Percentiles rank a stretch among this genome's conserved stretches.
Evolutionary conservation across 495 filamentous ascomycete genomes (phyloP).

Genomic region (Hamigera avellanea): DNA sequence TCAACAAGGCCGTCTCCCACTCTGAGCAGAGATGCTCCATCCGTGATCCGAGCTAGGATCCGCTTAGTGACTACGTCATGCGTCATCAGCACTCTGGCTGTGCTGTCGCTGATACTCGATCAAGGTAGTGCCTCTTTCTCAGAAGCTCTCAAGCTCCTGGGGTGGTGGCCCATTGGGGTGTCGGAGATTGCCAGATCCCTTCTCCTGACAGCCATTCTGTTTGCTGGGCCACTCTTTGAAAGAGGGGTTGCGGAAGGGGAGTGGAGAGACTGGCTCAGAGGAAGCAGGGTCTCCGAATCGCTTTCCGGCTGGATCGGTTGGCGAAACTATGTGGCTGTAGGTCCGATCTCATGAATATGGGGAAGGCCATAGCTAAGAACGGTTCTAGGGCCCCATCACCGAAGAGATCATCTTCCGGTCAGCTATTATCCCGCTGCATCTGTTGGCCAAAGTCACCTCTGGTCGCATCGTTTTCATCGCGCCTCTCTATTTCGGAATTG

Average conservation of each 20-base stretch:
- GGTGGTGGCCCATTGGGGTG: constrained; percentile 61
- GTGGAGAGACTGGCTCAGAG: constrained; percentile 53
- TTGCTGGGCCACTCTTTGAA: constrained; percentile 76
- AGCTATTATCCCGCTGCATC: constrained; percentile 66
- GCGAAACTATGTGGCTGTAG: constrained; percentile 53
- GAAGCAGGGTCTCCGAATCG: constrained; percentile 28
- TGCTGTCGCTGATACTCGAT: constrained; percentile 47
- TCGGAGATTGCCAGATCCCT: constrained; percentile 45
- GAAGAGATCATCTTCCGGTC: constrained; percentile 93
- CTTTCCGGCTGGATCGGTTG: constrained; percentile 51
- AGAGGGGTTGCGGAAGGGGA: constrained; percentile 55
- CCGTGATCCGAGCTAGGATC: constrained; percentile 80
- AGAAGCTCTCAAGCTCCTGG: constrained; percentile 53
- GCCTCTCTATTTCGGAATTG: constrained; percentile 87
- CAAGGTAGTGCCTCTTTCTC: constrained; percentile 29
- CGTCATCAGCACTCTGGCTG: constrained; percentile 44
- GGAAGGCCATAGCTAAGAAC: constrained; percentile 3
- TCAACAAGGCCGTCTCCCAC: constrained; percentile 70
- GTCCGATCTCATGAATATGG: constrained; percentile 4
- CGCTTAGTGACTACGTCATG: constrained; percentile 64
- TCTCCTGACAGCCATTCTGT: constrained; percentile 65
- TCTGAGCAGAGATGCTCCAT: constrained; percentile 77
- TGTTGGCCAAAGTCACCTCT: constrained; percentile 54
- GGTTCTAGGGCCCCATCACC: constrained; percentile 64
- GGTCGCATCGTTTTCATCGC: constrained; percentile 59